Evolutionary conservation across 306 rosid species (phyloP), one percentile per base, ranked within the genome.

Genomic region (Sesbania bispinosa): DNA sequence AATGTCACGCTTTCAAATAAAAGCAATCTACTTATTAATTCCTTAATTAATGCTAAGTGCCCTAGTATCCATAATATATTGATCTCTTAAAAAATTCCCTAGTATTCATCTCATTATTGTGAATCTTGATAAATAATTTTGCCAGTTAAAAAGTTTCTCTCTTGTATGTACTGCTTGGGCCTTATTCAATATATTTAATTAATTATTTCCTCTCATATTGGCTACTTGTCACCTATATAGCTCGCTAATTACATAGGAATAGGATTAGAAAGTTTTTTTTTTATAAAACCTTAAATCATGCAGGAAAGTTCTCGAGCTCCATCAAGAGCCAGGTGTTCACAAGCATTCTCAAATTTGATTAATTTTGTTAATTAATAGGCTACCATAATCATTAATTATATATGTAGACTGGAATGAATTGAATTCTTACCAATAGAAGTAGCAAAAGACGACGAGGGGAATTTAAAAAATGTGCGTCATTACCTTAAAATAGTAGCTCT

Each of bases 271-370:
- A 15, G 23, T n/a, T n/a, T n/a, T n/a, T n/a, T 3, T 36, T 18
- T 20, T 18, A 64, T 20, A 36, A 30, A 77, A 24, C 59, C 85
- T 69, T 42, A 51, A 58, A 15, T 47, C 45, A 0, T 47, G 62
- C 27, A 41, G n/a, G 80, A 79, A 74, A 71, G 67, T 81, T 81
- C 85, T 70, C 19, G 77, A 74, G 62, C 35, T 67, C 61, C 61
- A 47, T 18, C 39, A 39, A 38, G 23, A 38, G 81, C 62, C 82
- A 77, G 67, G 81, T 72, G 80, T 80, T 69, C 15, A 50, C 23
- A 51, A 62, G 24, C 66, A 45, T 54, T 29, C 3, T 45, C 54
- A 29, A 8, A 21, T 64, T n/a, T 21, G 16, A 16, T 21, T 10
- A 41, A 32, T 10, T 60, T 51, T 13, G 10, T 43, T 15, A 27